Conservation (phyloP, 164 flowering plant species). For the Sedum album region DNA sequence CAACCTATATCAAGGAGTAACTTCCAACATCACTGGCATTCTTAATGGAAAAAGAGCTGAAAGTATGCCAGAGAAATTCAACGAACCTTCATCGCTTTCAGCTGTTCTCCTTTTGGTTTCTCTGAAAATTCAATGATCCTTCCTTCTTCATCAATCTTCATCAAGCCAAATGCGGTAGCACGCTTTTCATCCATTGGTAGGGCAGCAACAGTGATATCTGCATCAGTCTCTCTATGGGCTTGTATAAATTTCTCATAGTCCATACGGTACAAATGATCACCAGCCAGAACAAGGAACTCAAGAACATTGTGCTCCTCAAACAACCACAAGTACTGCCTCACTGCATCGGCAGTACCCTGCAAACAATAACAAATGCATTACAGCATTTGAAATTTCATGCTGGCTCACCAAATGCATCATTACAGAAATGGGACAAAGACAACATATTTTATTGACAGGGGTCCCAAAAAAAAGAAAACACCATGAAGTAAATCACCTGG, state of each 20-base stretch:
- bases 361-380: not conserved
- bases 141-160: slow-evolving; percentile 27
- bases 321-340: slow-evolving; percentile 87
- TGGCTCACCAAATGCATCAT: too few species aligned
- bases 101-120: slow-evolving; percentile 13
- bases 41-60: not conserved
- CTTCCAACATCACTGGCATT: not conserved
- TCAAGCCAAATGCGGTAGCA: slow-evolving; percentile 38
- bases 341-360: slow-evolving; percentile 98
- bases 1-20: not conserved
- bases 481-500: slow-evolving; percentile 38
- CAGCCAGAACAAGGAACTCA: slow-evolving; percentile 81
- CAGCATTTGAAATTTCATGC: not conserved
- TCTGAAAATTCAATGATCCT: slow-evolving; percentile 26
- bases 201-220: slow-evolving; percentile 92
- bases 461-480: not conserved
- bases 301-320: slow-evolving; percentile 84
- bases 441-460: not conserved
- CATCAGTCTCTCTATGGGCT: slow-evolving; percentile 87
- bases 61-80: not conserved
- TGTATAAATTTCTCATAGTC: slow-evolving; percentile 79
- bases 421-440: not conserved
- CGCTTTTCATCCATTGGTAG: slow-evolving; percentile 72
- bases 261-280: slow-evolving; percentile 88
- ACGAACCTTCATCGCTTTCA: slow-evolving; percentile 5